Conservation (phyloP, 1,139 yeast genomes). For the Yamadazyma mexicana region DNA sequence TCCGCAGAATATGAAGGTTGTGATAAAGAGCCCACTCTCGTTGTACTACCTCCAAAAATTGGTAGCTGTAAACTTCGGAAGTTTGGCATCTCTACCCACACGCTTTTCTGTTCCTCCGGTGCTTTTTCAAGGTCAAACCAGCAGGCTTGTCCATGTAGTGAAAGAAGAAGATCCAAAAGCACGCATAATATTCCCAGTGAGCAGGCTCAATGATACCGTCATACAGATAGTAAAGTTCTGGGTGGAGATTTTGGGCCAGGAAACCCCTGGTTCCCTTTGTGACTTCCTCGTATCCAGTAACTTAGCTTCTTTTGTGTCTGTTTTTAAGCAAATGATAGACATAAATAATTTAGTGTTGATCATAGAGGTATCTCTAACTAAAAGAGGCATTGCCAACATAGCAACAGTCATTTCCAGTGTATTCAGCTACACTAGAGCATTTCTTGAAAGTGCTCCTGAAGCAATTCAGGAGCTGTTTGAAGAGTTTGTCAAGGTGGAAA, state of each 20-base stretch:
- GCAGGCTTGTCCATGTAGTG: constrained; percentile 3
- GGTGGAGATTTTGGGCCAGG: constrained; percentile 65
- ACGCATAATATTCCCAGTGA: constrained; percentile 42
- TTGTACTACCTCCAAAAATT: constrained; percentile 54
- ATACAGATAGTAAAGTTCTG: constrained; percentile 41
- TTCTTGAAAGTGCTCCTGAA: not conserved
- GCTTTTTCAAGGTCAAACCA: not conserved
- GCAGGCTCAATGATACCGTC: constrained; percentile 11
- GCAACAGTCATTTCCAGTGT: constrained; percentile 10
- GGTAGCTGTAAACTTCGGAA: constrained; percentile 42
- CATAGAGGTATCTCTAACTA: constrained; percentile 48
- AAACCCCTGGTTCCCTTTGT: constrained; percentile 46
- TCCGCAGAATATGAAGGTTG: constrained; percentile 51
- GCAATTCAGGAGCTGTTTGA: constrained; percentile 3
- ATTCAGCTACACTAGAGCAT: not conserved
- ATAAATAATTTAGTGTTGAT: constrained; percentile 35
- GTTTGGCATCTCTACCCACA: constrained; percentile 13
- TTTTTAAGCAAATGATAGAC: constrained; percentile 39
- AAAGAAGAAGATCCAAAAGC: constrained; percentile 10
- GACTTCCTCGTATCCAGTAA: constrained; percentile 24
- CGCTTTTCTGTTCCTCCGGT: not conserved
- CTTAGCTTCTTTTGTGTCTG: constrained; percentile 33
- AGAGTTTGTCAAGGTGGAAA: constrained; percentile 12
- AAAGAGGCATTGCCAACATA: constrained; percentile 30
- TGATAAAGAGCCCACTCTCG: constrained; percentile 65